Evolutionary conservation across 2,329 filamentous ascomycete species (phyloP).

Genomic region (Didymellaceae sp.): DNA sequence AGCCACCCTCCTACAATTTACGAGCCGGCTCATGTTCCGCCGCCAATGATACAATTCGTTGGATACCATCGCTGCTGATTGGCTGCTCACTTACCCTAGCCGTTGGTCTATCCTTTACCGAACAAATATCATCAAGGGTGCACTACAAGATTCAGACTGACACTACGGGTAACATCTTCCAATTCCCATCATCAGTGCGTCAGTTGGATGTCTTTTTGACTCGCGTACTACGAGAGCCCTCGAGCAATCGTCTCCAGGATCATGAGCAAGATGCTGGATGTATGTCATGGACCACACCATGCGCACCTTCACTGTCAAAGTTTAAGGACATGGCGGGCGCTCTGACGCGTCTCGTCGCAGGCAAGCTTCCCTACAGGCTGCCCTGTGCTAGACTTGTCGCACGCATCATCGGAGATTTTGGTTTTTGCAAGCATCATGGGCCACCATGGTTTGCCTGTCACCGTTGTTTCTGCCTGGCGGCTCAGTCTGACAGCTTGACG

Average conservation of each 20-base stretch:
- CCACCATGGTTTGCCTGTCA: constrained; percentile 22
- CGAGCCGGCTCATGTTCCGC: constrained; percentile 25
- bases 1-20: constrained; percentile 21
- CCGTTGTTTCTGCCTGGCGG: constrained; percentile 20
- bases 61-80: constrained; percentile 27
- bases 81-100: constrained; percentile 16
- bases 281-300: constrained; percentile 13
- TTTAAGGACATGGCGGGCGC: constrained; percentile 19
- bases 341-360: constrained; percentile 25
- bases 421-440: too few species aligned
- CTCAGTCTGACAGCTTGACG: constrained; percentile 25
- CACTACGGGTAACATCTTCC: constrained; percentile 20
- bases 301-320: constrained; percentile 21
- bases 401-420: constrained; percentile 10
- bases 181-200: constrained; percentile 21
- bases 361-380: constrained; percentile 13
- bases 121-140: constrained; percentile 29
- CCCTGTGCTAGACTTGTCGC: constrained; percentile 14
- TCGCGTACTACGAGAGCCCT: background rate
- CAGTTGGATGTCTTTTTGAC: constrained; percentile 7
- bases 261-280: constrained; percentile 7
- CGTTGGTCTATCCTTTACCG: constrained; percentile 22
- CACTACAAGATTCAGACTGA: constrained; percentile 29
- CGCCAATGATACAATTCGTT: constrained; percentile 44
- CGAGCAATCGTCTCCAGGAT: constrained; percentile 1